Evolutionary conservation across 805 yeast species (phyloP).

Genomic region (Yarrowia yakushimensis): DNA sequence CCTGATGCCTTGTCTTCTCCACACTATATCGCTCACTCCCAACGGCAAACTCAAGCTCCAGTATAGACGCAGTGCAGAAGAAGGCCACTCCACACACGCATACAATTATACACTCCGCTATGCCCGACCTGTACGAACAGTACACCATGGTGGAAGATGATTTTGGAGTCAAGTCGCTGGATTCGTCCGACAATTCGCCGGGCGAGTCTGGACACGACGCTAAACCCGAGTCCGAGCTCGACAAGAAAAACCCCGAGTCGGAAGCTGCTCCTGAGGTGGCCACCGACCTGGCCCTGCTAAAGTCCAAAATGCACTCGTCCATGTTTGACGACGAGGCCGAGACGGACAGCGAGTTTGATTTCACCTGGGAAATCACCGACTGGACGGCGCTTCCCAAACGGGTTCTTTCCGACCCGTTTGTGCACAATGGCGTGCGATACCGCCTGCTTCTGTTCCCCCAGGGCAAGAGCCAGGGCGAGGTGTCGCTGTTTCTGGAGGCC

Average conservation of each 20-base stretch:
- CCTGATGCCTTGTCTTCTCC: too few species aligned
- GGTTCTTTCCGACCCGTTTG: constrained; percentile 36
- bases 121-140: constrained; percentile 5
- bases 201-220: background rate
- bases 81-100: background rate
- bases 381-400: constrained; percentile 41
- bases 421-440: constrained; percentile 37
- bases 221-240: background rate
- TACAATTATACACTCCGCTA: background rate
- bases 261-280: background rate
- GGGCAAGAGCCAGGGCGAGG: constrained; percentile 54
- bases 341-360: constrained; percentile 29
- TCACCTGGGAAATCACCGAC: constrained; percentile 40
- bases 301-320: constrained; percentile 26
- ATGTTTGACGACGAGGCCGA: constrained; percentile 35
- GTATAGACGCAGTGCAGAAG: background rate
- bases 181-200: background rate
- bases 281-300: background rate
- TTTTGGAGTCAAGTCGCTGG: constrained; percentile 13
- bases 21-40: constrained; percentile 11
- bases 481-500: constrained; percentile 82
- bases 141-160: constrained; percentile 15
- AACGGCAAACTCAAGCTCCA: background rate
- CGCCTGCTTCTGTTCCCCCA: constrained; percentile 72
- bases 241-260: background rate